A percentile compares a stretch with the other conserved stretches of the same genome.
Conservation (phyloP, 2,329 filamentous ascomycete species). For the Sporothrix brunneoviolacea region DNA sequence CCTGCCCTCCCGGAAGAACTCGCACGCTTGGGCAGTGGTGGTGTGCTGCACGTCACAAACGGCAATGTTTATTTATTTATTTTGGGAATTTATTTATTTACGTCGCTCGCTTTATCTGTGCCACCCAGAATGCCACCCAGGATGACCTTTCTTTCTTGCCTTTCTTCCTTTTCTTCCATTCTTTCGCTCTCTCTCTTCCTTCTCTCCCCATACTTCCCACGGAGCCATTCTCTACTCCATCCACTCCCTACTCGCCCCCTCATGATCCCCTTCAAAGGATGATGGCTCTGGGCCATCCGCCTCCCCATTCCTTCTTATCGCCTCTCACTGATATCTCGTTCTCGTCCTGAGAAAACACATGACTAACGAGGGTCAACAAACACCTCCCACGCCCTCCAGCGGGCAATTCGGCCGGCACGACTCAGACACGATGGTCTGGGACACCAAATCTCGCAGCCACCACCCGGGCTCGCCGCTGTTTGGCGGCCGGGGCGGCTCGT, state of each 20-base stretch:
- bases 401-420: too few relatives aligned
- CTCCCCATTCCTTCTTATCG: neutral
- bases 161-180: neutral
- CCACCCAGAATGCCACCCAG: slow-evolving; percentile 6
- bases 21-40: slow-evolving; percentile 2
- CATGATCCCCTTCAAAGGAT: slow-evolving; percentile 9
- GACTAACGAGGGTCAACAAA: too few relatives aligned
- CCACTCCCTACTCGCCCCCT: neutral
- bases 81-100: slow-evolving; percentile 1
- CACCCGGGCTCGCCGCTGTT: slow-evolving; percentile 4
- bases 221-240: neutral
- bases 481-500: slow-evolving; percentile 1
- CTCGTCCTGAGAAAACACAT: neutral
- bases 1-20: neutral
- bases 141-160: neutral
- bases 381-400: neutral
- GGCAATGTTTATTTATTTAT: slow-evolving; percentile 5
- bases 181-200: neutral
- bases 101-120: neutral
- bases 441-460: neutral
- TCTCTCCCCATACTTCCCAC: neutral
- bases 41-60: neutral
- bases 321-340: neutral
- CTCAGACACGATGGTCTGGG: neutral
- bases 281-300: slow-evolving; percentile 13